These are phyloP conservation scores for Pholiota adiposa DNA, from an alignment of 1,284 basidiomycete genomes.

Conservation along the genomic window DNA sequence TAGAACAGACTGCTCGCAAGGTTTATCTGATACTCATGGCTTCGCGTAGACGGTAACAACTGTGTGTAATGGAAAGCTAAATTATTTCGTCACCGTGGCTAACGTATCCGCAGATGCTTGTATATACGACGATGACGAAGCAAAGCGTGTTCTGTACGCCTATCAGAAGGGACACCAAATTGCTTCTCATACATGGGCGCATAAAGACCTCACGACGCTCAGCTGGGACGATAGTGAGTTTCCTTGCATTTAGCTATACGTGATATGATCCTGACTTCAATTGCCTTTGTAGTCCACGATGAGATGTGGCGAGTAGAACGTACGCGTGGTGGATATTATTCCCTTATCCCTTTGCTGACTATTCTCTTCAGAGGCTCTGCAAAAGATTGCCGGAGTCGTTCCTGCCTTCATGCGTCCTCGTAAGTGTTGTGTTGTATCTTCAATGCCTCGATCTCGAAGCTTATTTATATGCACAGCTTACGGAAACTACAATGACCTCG, in stretches of 20 bases:
- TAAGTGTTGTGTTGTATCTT: conserved; percentile 21
- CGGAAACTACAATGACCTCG: conserved; percentile 47
- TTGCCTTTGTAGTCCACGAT: conserved; percentile 25
- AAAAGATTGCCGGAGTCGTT: conserved; percentile 34
- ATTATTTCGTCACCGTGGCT: neutral
- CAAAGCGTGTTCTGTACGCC: conserved; percentile 40
- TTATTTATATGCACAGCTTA: conserved; percentile 31
- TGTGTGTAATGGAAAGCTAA: conserved; percentile 24
- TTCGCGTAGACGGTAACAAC: conserved; percentile 34
- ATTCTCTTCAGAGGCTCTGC: conserved; percentile 32
- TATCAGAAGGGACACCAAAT: conserved; percentile 44
- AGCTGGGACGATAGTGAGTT: conserved; percentile 38
- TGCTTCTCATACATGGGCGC: conserved; percentile 48
- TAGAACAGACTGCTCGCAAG: neutral
- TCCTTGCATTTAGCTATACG: neutral
- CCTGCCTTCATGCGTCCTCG: conserved; percentile 43
- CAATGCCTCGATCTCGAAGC: neutral
- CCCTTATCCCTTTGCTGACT: neutral
- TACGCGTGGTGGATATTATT: conserved; percentile 14
- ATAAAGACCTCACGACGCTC: conserved; percentile 38
- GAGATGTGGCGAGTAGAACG: conserved; percentile 37
- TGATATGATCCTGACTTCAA: neutral
- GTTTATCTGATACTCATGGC: neutral
- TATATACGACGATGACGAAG: conserved; percentile 41
- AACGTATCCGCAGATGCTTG: conserved; percentile 35